These are phyloP conservation scores for Yarrowia sp. DNA, from an alignment of 805 yeast genomes.

Conservation along the genomic window DNA sequence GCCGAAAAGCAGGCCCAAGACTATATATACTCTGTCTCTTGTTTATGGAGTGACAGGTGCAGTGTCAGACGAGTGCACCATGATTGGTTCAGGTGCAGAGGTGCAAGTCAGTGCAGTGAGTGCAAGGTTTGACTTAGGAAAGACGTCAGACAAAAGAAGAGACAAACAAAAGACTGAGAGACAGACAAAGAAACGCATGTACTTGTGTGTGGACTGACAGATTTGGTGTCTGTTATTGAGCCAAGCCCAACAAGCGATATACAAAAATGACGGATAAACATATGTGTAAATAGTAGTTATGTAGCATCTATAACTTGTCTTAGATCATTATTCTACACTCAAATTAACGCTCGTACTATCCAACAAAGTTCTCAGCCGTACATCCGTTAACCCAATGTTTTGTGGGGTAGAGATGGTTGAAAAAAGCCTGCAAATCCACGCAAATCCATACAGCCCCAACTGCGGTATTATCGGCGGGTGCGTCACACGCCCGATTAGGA, in stretches of 20 bases:
- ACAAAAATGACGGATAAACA: not conserved
- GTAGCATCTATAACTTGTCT: no score
- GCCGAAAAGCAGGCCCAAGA: not conserved
- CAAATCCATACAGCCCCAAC: no score
- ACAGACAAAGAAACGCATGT: no score
- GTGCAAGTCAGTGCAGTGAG: no score
- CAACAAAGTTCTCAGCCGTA: conserved; percentile 14
- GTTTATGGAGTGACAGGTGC: conserved; percentile 11
- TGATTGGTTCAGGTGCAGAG: no score
- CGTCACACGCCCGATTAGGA: not conserved
- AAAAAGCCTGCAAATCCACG: no score
- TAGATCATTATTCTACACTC: no score
- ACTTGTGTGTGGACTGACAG: not conserved
- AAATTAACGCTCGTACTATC: no score
- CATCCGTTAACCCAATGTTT: conserved; percentile 14
- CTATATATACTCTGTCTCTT: not conserved
- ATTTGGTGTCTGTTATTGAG: not conserved
- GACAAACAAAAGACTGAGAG: no score
- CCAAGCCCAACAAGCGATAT: not conserved
- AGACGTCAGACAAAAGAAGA: no score
- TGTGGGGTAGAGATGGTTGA: conserved; percentile 12
- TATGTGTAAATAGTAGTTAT: no score
- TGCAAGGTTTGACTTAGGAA: not conserved
- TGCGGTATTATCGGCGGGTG: conserved; percentile 8
- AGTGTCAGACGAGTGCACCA: no score